Base-by-base conservation (phyloP, 73 alveolate species). In the Tetrahymena borealis region DNA sequence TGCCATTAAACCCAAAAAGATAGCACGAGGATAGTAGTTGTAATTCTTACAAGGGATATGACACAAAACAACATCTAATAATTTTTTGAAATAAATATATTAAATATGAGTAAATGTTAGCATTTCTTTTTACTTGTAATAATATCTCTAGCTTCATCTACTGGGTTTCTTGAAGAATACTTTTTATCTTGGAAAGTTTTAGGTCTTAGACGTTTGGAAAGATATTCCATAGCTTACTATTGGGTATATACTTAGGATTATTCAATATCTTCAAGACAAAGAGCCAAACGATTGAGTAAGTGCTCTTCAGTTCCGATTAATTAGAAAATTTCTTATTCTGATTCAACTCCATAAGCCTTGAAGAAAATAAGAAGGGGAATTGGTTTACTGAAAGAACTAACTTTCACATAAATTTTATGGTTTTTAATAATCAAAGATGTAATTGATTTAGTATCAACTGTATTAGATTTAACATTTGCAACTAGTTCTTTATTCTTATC, bases 241-340 rank as follows among this genome's bases (percentile, higher is more conserved):
- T 97, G 91, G 18, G 99, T 97, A 33, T 95, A 91, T 20, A 98
- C 94, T 79, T 97, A 94, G 18, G 91, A 94, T 90, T 95, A 39
- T 18, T 96, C 93, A 91, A 98, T 93, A 90, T 98, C 99, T 60
- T 96, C 95, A 38, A 98, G 90, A 11, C 98, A 96, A 37, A 96
- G 90, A 78, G 97, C 78, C 91, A 98, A 41, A 79, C 96, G 98
- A 91, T 95, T 99, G 94, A 95, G 96, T 92, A 42, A 95, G 79
- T 90, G 95, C 40, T 95, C 95, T 96, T 93, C 97, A 85, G 98
- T 95, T 43, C 99, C 99, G 39, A 99, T 98, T 92, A 98, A 43
- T 96, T 98, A 97, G 35, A 99, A 95, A 78, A 98, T 98, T 95
- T 99, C 99, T 94, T 98, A 98, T 92, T 99, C 99, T 90, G 98